Evolutionary conservation across 345 rosid genomes (phyloP).

Genomic region (Diplotaxis tenuifolia): DNA sequence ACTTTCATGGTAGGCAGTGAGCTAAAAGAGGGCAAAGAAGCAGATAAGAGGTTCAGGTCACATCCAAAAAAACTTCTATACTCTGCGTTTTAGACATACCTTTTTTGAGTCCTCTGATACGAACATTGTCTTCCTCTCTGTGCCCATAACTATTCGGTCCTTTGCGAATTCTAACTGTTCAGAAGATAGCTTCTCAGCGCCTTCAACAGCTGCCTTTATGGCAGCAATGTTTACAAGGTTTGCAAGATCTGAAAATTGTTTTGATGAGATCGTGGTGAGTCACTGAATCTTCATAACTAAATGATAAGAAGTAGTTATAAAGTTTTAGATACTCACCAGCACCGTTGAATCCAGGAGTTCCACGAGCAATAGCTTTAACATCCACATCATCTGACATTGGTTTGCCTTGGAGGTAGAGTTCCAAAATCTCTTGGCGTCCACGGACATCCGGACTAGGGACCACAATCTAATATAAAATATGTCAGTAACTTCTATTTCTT

Average conservation of each 20-base stretch:
- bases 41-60: slow-evolving; percentile 6
- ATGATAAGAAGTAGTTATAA: slow-evolving; percentile 8
- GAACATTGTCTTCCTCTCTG: slow-evolving; percentile 96
- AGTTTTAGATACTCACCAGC: slow-evolving; percentile 59
- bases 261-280: neutral
- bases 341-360: slow-evolving; percentile 99
- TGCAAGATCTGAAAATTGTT: slow-evolving; percentile 72
- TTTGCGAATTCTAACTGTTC: slow-evolving; percentile 88
- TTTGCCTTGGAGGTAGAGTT: slow-evolving; percentile 90
- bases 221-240: slow-evolving; percentile 98
- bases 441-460: slow-evolving; percentile 93
- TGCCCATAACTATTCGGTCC: slow-evolving; percentile 95
- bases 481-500: slow-evolving; percentile 34
- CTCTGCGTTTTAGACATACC: slow-evolving; percentile 42
- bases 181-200: slow-evolving; percentile 75
- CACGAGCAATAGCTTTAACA: slow-evolving; percentile 92
- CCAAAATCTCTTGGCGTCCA: slow-evolving; percentile 97
- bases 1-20: slow-evolving; percentile 98
- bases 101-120: slow-evolving; percentile 95
- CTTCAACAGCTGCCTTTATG: slow-evolving; percentile 98
- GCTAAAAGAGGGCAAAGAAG: slow-evolving; percentile 46
- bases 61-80: neutral
- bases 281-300: slow-evolving; percentile 1
- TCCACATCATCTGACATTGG: slow-evolving; percentile 89
- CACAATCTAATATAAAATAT: slow-evolving; percentile 58